A percentile compares a stretch with the other conserved stretches of the same genome.
Conservation (phyloP, 1,139 yeast species). For the Magnusiomyces clavatus region DNA sequence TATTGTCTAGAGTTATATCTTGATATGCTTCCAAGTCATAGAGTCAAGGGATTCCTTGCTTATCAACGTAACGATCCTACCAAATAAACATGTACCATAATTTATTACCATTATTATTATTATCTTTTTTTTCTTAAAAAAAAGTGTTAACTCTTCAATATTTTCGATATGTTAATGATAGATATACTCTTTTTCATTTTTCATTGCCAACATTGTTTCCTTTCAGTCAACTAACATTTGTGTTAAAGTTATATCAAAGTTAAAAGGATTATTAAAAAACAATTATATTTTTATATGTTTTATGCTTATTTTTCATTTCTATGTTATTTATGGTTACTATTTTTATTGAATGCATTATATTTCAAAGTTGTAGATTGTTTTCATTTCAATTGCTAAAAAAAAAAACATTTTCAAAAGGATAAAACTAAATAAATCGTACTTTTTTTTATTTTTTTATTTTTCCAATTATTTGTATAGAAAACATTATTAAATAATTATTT, state of each 20-base stretch:
- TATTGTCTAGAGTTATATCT: constrained; percentile 48
- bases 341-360: neutral
- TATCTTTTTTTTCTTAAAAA: constrained; percentile 1
- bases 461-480: too few relatives aligned
- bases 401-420: too few relatives aligned
- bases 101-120: neutral
- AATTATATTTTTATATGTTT: neutral
- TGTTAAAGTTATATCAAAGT: neutral
- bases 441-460: too few relatives aligned
- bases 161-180: constrained; percentile 1
- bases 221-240: too few relatives aligned
- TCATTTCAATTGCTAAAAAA: neutral
- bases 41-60: constrained; percentile 65
- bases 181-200: too few relatives aligned
- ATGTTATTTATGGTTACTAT: neutral
- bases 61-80: constrained; percentile 83
- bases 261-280: neutral
- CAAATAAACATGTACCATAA: constrained; percentile 36
- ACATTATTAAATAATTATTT: too few relatives aligned
- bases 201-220: neutral
- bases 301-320: neutral
- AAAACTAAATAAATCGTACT: too few relatives aligned
- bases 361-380: neutral
- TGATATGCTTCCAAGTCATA: constrained; percentile 64
- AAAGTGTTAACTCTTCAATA: neutral